Evolutionary conservation across 805 yeast genomes (phyloP), one percentile per base, ranked within the genome.

Genomic region (Kodamaea neixiangensis): DNA sequence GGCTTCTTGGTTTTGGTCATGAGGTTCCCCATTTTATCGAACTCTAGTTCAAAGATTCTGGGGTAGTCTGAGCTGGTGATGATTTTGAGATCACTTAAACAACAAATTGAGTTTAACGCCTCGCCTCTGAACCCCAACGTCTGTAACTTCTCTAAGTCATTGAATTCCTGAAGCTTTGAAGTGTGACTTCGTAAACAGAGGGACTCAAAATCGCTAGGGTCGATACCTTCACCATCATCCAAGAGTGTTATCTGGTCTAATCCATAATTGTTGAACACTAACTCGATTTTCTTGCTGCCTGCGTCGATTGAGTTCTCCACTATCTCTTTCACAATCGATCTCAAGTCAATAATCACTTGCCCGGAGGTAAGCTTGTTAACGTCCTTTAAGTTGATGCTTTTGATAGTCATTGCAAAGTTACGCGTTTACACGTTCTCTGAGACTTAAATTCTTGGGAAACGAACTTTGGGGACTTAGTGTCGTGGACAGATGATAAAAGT

Each of bases 271-370:
- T 75, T 75, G 59, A 93, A 82, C 1, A 72, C 71, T 13, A 93
- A 71, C 45, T 89, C 96, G 25, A 94, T 75, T 47, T 79, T 80
- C 0, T 80, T 74, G 7, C 94, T 79, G 18, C 76, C 66, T 0
- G 97, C 94, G 69, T 94, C 99, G 5, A 93, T 70, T 25, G 94
- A 73, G 64, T 93, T 93, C 60, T 93, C 99, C 2, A 94, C 76
- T 1, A 92, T 69, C 64, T 93, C 99, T 63, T 93, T 93, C 25
- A 87, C 83, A 0, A 89, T 87, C 0, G 93, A 82, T 0, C 81
- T 74, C 40, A 94, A 68, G 58, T 89, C 96, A 4, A 85, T 80
- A 10, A 94, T 87, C 11, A 94, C 98, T 65, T 94, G 99, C 0
- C 97, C 97, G 0, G 97, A 89, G 0, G 97, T 90, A 51, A 93